A percentile compares a stretch with the other conserved stretches of the same genome.
Conservation (phyloP, 345 rosid species). For the Anacardium occidentale region DNA sequence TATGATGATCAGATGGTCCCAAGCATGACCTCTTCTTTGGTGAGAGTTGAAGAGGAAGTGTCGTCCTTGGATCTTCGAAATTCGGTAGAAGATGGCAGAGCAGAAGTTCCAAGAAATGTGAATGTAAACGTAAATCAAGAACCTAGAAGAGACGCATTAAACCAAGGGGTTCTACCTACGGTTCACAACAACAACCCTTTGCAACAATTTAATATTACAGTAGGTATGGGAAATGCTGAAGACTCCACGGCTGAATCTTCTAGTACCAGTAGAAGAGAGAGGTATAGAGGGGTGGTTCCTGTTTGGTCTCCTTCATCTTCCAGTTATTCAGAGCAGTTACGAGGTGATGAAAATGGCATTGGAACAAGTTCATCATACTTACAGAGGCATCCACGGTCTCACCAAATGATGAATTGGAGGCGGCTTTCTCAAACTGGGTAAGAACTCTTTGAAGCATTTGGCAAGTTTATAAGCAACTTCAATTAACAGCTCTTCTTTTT, state of each 20-base stretch:
- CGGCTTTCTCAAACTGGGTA: slow-evolving; percentile 93
- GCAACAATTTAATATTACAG: slow-evolving; percentile 41
- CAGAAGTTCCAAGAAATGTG: slow-evolving; percentile 76
- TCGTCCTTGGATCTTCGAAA: slow-evolving; percentile 55
- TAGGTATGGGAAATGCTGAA: slow-evolving; percentile 54
- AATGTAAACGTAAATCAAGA: slow-evolving; percentile 50
- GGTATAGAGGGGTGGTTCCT: slow-evolving; percentile 93
- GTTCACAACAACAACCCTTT: slow-evolving; percentile 30
- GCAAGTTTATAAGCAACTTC: not conserved
- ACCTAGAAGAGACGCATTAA: slow-evolving; percentile 43
- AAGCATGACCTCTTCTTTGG: slow-evolving; percentile 74
- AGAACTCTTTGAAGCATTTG: slow-evolving; percentile 13
- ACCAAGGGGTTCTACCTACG: slow-evolving; percentile 36
- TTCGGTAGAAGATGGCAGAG: slow-evolving; percentile 60
- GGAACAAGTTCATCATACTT: slow-evolving; percentile 69
- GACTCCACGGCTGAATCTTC: slow-evolving; percentile 95
- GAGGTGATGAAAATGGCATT: slow-evolving; percentile 74
- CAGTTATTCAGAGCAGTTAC: slow-evolving; percentile 73
- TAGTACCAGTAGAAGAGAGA: slow-evolving; percentile 68
- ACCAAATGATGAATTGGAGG: slow-evolving; percentile 77
- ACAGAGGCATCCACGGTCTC: slow-evolving; percentile 82
- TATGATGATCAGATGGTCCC: slow-evolving; percentile 99
- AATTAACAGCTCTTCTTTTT: not conserved
- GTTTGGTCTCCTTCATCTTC: slow-evolving; percentile 84
- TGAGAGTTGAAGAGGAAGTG: slow-evolving; percentile 75